phyloP scores from a whole-genome alignment of 2,329 filamentous ascomycete genomes.

The Colletotrichum filicis region DNA sequence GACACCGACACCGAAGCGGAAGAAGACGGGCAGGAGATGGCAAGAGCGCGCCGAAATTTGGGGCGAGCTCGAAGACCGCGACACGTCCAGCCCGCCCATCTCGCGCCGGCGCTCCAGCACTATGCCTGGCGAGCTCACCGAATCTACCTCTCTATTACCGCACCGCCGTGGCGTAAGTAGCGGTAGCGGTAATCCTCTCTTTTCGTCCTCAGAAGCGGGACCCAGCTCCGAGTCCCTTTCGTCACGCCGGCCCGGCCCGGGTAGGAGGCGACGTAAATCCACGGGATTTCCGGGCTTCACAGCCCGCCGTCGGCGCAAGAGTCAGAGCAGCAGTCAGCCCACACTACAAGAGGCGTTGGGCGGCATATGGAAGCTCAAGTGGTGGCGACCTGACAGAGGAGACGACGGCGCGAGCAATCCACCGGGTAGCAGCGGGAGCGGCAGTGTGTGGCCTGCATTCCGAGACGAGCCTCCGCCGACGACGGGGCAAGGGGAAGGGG shows the following conservation, averaged over 20 bases:
- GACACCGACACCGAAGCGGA: slow-evolving; percentile 52
- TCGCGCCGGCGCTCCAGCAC: slow-evolving; percentile 60
- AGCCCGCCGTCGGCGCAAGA: slow-evolving; percentile 58
- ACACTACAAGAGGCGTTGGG: slow-evolving; percentile 61
- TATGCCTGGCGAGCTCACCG: slow-evolving; percentile 52
- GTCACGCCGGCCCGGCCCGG: slow-evolving; percentile 38
- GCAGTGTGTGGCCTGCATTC: slow-evolving; percentile 26
- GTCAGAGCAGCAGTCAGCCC: slow-evolving; percentile 48
- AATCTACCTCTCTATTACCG: slow-evolving; percentile 53
- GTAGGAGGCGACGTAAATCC: slow-evolving; percentile 64
- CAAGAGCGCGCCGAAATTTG: slow-evolving; percentile 84
- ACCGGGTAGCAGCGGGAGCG: slow-evolving; percentile 26
- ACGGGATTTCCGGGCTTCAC: slow-evolving; percentile 72
- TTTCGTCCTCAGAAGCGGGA: slow-evolving; percentile 39
- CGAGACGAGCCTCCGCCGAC: slow-evolving; percentile 16
- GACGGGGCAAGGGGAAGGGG: background rate
- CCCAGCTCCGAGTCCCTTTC: slow-evolving; percentile 33
- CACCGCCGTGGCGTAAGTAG: slow-evolving; percentile 26
- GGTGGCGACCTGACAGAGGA: slow-evolving; percentile 55
- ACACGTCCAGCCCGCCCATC: slow-evolving; percentile 54
- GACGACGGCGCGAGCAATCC: slow-evolving; percentile 36
- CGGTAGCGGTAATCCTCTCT: slow-evolving; percentile 37
- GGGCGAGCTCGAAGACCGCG: slow-evolving; percentile 86
- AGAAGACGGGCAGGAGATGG: slow-evolving; percentile 63
- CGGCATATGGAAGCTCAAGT: slow-evolving; percentile 64